Conservation (phyloP, 257 asterid genomes). For the Lantana camara region DNA sequence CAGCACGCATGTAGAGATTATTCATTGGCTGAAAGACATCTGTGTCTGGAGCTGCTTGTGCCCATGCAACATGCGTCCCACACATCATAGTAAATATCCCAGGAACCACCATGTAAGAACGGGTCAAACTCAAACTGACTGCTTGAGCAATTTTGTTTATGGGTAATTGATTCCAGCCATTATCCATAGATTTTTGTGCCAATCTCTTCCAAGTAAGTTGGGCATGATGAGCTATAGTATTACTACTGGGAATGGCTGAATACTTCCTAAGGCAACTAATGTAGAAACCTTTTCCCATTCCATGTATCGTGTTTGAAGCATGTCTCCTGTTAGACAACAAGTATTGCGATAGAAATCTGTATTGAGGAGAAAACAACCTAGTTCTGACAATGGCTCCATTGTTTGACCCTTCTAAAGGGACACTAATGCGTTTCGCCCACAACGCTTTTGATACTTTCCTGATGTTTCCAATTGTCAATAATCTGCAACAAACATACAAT, state of each 20-base stretch:
- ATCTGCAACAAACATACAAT: conserved; percentile 42
- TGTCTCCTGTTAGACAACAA: conserved; percentile 33
- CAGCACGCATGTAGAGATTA: conserved; percentile 58
- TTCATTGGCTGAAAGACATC: conserved; percentile 50
- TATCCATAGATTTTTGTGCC: conserved; percentile 34
- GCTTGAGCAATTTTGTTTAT: conserved; percentile 75
- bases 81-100: conserved; percentile 60
- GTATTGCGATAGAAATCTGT: conserved; percentile 41
- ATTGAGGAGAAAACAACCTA: conserved; percentile 41
- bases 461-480: conserved; percentile 40
- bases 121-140: conserved; percentile 77
- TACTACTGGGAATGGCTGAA: conserved; percentile 39
- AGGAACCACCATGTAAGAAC: conserved; percentile 64
- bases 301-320: conserved; percentile 37
- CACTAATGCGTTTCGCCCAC: conserved; percentile 18
- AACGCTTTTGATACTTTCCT: conserved; percentile 38
- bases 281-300: conserved; percentile 34
- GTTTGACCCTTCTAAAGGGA: conserved; percentile 30
- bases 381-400: conserved; percentile 41
- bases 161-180: conserved; percentile 36
- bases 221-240: conserved; percentile 46
- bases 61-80: conserved; percentile 58
- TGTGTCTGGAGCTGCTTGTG: conserved; percentile 48
- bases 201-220: conserved; percentile 67
- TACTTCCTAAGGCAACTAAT: conserved; percentile 35